Conservation (phyloP, 1,284 basidiomycete species). For the Apiotrichum domesticum region DNA sequence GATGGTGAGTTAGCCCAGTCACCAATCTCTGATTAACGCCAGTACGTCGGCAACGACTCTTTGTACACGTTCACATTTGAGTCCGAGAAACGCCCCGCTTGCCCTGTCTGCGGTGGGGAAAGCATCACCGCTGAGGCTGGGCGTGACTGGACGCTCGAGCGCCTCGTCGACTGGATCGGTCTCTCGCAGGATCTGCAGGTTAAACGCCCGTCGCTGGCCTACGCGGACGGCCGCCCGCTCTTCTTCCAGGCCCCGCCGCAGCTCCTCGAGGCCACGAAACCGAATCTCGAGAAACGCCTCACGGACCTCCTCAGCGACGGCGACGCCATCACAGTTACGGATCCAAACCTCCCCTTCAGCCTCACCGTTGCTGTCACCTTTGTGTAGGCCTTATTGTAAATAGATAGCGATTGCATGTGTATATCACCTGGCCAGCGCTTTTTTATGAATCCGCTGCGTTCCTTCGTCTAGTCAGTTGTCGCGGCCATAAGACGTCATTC, state of each 20-base stretch:
- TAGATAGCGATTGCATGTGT: background rate
- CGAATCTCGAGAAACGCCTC: conserved; percentile 80
- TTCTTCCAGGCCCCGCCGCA: conserved; percentile 91
- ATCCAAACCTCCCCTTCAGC: conserved; percentile 78
- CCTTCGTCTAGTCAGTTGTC: no score
- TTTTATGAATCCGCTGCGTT: no score
- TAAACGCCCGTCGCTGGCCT: conserved; percentile 78
- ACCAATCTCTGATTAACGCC: conserved; percentile 7
- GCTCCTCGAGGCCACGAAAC: conserved; percentile 76
- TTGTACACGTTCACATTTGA: conserved; percentile 98
- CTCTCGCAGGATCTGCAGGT: conserved; percentile 91
- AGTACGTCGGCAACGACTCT: conserved; percentile 82
- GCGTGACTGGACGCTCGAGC: conserved; percentile 69
- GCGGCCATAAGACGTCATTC: no score
- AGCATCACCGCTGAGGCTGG: conserved; percentile 63
- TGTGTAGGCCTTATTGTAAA: background rate
- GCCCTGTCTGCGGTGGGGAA: conserved; percentile 95
- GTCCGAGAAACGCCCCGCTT: conserved; percentile 85
- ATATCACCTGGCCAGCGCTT: background rate
- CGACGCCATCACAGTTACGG: conserved; percentile 79
- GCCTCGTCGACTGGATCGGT: conserved; percentile 73
- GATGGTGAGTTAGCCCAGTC: conserved; percentile 55
- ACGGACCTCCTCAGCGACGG: conserved; percentile 69
- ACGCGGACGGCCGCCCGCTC: conserved; percentile 59
- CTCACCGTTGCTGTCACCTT: conserved; percentile 60